A percentile compares a stretch with the other conserved stretches of the same genome.
These are phyloP conservation scores for Xanthoconium stramineum DNA, from an alignment of 768 basidiomycete genomes.

Conservation along the genomic window DNA sequence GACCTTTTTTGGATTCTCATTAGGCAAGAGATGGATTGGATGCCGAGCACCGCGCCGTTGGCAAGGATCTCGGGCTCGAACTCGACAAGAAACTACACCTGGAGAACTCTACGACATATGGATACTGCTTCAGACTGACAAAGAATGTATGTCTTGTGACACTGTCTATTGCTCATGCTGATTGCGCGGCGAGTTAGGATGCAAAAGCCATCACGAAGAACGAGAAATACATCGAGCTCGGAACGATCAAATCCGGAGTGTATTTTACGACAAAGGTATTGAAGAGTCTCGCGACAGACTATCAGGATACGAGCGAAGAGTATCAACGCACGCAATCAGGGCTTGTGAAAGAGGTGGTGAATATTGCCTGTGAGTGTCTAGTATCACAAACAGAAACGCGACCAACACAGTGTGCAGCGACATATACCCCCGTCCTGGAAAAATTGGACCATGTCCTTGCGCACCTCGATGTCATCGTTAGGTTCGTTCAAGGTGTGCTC, in stretches of 20 bases:
- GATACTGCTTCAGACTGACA: slow-evolving; percentile 90
- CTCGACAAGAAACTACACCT: slow-evolving; percentile 94
- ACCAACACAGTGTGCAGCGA: slow-evolving; percentile 49
- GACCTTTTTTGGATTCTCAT: background rate
- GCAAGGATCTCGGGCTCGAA: slow-evolving; percentile 71
- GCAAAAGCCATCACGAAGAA: slow-evolving; percentile 62
- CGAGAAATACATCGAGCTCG: slow-evolving; percentile 77
- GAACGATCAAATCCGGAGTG: slow-evolving; percentile 80
- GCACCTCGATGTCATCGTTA: slow-evolving; percentile 86
- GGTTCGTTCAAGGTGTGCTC: slow-evolving; percentile 42
- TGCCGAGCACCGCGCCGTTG: slow-evolving; percentile 68
- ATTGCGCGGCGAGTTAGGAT: slow-evolving; percentile 51
- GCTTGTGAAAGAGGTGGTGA: slow-evolving; percentile 90
- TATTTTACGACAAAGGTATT: slow-evolving; percentile 83
- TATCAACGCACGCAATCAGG: slow-evolving; percentile 77
- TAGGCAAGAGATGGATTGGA: slow-evolving; percentile 79
- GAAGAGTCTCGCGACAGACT: slow-evolving; percentile 69
- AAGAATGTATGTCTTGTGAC: slow-evolving; percentile 63
- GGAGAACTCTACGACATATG: slow-evolving; percentile 85
- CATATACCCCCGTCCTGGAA: slow-evolving; percentile 88
- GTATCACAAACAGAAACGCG: background rate
- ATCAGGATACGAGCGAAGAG: slow-evolving; percentile 57
- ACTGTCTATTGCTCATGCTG: background rate
- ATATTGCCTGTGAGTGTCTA: slow-evolving; percentile 72
- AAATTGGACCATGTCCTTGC: slow-evolving; percentile 80